Base-by-base conservation (phyloP, 768 basidiomycete species). In the Leccinum subgranulosum region DNA sequence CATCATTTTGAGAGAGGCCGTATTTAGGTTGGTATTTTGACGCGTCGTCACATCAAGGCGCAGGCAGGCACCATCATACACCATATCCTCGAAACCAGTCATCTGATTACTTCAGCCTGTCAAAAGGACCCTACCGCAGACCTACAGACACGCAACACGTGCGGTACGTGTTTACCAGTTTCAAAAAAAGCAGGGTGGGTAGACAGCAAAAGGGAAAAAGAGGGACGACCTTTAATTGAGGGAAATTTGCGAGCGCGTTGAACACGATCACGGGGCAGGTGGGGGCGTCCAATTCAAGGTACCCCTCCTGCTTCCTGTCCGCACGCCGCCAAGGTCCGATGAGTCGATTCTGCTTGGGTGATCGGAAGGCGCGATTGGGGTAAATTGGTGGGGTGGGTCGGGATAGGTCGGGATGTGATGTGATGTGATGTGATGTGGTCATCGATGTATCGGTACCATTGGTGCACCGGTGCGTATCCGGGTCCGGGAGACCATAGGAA, bases 241-340 rank as follows among this genome's bases (percentile, higher is more conserved):
- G 50, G 61, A 51, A 43, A 63, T 59, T 54, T 31, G 49, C 61
- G 45, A 34, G 19, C 14, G 12, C n/a, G 19, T 28, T 34, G 46
- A n/a, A 41, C 39, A n/a, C 0, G 31, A 41, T 49, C 45, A 29
- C 36, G 39, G 8, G 14, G 11, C 47, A 25, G 23, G 25, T 27
- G 7, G 49, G 50, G 7, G 36, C 34, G 31, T 51, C 39, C 45
- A 62, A 27, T 10, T 15, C 15, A 7, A 15, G 21, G 25, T 29
- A 31, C n/a, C 28, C 28, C 12, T 14, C 33, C 23, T 28, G 39
- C n/a, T 10, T 52, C 49, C 41, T 49, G 33, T 29, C 15, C 57
- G 49, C 41, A 39, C 39, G 50, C 25, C 53, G 45, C 53, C 29
- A 14, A 21, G 49, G 7, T 64, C 51, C 36, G 51, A 39, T 54